Base-by-base conservation (phyloP, 2,329 filamentous ascomycete species). In the Rhinocladiella similis region DNA sequence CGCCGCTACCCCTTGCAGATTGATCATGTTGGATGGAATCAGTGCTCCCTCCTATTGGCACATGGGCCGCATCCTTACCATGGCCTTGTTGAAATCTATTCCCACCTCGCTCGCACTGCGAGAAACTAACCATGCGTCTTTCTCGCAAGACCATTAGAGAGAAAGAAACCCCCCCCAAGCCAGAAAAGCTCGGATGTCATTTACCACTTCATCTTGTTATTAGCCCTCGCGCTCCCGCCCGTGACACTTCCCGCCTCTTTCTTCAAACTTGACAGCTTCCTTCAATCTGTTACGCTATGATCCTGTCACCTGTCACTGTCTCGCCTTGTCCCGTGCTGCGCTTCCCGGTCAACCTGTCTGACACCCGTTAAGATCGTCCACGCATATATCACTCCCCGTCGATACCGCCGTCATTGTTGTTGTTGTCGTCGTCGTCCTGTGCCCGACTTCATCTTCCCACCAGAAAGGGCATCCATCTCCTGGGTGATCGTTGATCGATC, bases 191-290 rank as follows among this genome's bases (percentile, higher is more conserved):
- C 45, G 54, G 50, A 57, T 47, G 45, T 20, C 45, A 36, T 35
- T 12, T 59, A 50, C 53, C 42, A 48, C 53, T 52, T 18, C 47
- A 47, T 48, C 46, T 36, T 38, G 22, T 12, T 33, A 10, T 33
- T 33, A 33, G 29, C 29, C 29, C 29, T 12, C 29, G 29, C 29
- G 25, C 27, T 38, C 50, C 43, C 18, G 22, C 33, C 19, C 19
- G 43, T 46, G n/a, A 46, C 43, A 29, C 25, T 29, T 29, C 7
- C 29, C 29, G 6, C 29, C 29, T 47, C 35, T 45, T 47, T 41
- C 52, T 59, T 61, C 54, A 59, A 62, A 59, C 56, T 54, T 59
- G 59, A 54, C 56, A 59, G 39, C 35, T 18, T 53, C 45, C 54
- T 55, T 53, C 53, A 50, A 45, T 54, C 19, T 48, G 20, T 54